Percentiles rank a stretch among this genome's conserved stretches.
Conservation (phyloP, 192 early-diverging fungal genomes). For the Geranomyces variabilis region DNA sequence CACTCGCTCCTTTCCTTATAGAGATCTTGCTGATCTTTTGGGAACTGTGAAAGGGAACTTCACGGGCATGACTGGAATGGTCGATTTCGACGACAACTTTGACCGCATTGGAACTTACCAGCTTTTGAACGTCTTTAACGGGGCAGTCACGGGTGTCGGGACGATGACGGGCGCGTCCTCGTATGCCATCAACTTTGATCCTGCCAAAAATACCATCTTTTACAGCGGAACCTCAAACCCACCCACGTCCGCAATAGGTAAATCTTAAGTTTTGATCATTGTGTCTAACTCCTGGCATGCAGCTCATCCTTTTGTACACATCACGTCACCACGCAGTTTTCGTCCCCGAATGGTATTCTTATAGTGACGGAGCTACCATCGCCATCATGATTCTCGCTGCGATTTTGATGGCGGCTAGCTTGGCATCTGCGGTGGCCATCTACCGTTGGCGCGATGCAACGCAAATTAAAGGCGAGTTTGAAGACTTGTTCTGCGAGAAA, state of each 20-base stretch:
- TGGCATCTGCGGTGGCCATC: background rate
- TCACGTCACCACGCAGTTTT: background rate
- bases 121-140: conserved; percentile 11
- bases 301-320: conserved; percentile 4
- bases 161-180: background rate
- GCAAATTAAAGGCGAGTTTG: too few species aligned
- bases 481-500: too few species aligned
- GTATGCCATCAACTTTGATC: background rate
- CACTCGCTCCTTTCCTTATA: too few species aligned
- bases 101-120: conserved; percentile 18
- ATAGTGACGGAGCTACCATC: conserved; percentile 9
- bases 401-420: conserved; percentile 9
- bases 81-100: conserved; percentile 20
- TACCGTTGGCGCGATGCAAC: background rate
- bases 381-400: conserved; percentile 9
- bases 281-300: background rate
- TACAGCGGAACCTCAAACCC: background rate
- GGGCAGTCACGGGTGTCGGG: background rate
- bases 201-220: conserved; percentile 12
- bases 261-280: background rate
- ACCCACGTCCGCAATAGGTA: background rate
- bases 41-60: background rate
- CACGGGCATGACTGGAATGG: conserved; percentile 4
- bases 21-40: conserved; percentile 9
- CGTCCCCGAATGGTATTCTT: background rate